Base-by-base conservation (phyloP, 257 asterid genomes). In the Eucommia ulmoides region DNA sequence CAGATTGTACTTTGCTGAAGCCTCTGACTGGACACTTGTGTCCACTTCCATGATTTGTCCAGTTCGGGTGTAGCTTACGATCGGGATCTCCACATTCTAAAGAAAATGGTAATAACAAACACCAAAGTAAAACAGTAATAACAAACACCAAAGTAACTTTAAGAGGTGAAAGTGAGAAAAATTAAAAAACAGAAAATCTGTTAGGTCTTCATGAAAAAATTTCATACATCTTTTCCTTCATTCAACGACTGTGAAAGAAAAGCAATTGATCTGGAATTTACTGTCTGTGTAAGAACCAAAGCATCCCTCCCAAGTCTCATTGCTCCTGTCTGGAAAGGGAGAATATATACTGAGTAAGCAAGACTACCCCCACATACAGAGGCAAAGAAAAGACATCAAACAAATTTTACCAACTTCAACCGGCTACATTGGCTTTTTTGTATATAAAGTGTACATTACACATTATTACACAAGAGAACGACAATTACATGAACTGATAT, bases 281-380 rank as follows among this genome's bases (percentile, higher is more conserved):
- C 58, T 53, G 84, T 74, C 69, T 84, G 95, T 21, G 95, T 76
- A 57, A 84, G 72, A 76, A 84, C 93, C 70, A 84, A 66, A 62
- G 85, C 86, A 76, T 84, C 95, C 69, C 76, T 84, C 49, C 95
- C 95, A 47, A 84, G 67, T 68, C 82, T 70, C 93, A 84, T 84
- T 25, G 88, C 86, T 41, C 95, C 95, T 9, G 83, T 78, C 95
- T 84, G 74, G 22, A 45, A 53, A 29, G 38, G 12, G 38, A 29
- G 12, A 29, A 29, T 29, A 5, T 5, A 12, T 29, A 5, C 38
- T 7, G 12, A 29, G 38, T 7, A 29, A 29, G 12, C 12, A 29
- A n/a, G n/a, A n/a, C n/a, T n/a, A n/a, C n/a, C n/a, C n/a, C n/a
- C n/a, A n/a, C n/a, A n/a, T n/a, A n/a, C n/a, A n/a, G n/a, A n/a